Percentiles rank a stretch among this genome's conserved stretches.
Conservation (phyloP, 106 monocot genomes). For the Apostasia ramifera region DNA sequence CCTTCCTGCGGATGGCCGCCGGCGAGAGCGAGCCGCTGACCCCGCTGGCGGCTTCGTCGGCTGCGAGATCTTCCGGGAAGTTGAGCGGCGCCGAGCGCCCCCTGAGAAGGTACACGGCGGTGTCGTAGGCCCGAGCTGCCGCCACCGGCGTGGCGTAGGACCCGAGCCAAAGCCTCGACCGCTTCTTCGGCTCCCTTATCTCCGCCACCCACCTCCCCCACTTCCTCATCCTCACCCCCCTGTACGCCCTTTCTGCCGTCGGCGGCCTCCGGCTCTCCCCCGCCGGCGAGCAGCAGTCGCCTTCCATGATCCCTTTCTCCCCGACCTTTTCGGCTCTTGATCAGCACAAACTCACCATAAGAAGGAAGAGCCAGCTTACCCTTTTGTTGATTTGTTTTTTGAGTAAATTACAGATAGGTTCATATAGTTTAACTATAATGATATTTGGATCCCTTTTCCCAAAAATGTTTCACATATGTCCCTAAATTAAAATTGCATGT, state of each 20-base stretch:
- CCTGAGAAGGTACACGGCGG: slow-evolving; percentile 39
- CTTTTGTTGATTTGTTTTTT: too few relatives aligned
- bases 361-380: too few relatives aligned
- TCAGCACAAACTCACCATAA: too few relatives aligned
- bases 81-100: slow-evolving; percentile 46
- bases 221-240: slow-evolving; percentile 47
- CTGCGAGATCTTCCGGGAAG: slow-evolving; percentile 24
- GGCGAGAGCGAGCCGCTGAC: slow-evolving; percentile 8
- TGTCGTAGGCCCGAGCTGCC: slow-evolving; percentile 60
- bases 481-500: too few relatives aligned
- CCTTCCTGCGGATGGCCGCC: slow-evolving; percentile 22
- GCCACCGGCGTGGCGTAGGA: slow-evolving; percentile 44
- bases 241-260: slow-evolving; percentile 15
- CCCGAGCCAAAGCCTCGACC: slow-evolving; percentile 42
- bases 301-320: not conserved
- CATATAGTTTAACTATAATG: too few relatives aligned
- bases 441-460: too few relatives aligned
- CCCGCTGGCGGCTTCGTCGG: slow-evolving; percentile 1
- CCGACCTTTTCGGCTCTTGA: too few relatives aligned
- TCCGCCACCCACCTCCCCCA: slow-evolving; percentile 85
- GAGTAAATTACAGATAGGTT: too few relatives aligned
- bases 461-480: too few relatives aligned
- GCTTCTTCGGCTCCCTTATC: slow-evolving; percentile 62
- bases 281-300: not conserved
- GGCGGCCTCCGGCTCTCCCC: too few relatives aligned